Evolutionary conservation across 768 basidiomycete species (phyloP).

Genomic region (Strobilomyces confusus): DNA sequence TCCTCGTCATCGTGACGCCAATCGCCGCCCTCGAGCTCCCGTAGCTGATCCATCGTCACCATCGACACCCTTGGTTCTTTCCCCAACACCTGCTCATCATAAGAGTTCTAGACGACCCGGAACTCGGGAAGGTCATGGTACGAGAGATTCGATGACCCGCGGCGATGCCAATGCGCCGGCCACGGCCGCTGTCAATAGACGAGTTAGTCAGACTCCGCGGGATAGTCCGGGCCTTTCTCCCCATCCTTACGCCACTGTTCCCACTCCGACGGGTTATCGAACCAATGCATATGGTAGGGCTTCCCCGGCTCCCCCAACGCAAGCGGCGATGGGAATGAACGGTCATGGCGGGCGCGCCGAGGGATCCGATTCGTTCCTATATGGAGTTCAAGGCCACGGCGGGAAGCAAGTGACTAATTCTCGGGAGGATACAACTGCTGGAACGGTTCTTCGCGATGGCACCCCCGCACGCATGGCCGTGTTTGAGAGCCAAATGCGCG

Average conservation of each 20-base stretch:
- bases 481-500: conserved; percentile 65
- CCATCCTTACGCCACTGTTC: conserved; percentile 72
- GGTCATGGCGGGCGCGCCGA: conserved; percentile 46
- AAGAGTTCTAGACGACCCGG: conserved; percentile 51
- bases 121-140: conserved; percentile 43
- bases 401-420: conserved; percentile 50
- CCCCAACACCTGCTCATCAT: conserved; percentile 63
- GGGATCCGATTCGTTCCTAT: conserved; percentile 66
- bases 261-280: conserved; percentile 55
- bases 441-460: conserved; percentile 33
- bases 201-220: conserved; percentile 62
- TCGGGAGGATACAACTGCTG: conserved; percentile 49
- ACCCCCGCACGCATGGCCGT: conserved; percentile 51
- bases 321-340: conserved; percentile 36
- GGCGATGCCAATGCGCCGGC: conserved; percentile 59
- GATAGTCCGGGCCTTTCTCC: conserved; percentile 46
- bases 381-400: conserved; percentile 45
- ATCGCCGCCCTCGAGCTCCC: conserved; percentile 46
- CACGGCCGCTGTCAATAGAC: conserved; percentile 60
- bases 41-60: conserved; percentile 53
- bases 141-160: conserved; percentile 45
- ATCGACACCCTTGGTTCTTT: conserved; percentile 56
- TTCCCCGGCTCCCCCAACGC: conserved; percentile 41
- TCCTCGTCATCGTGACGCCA: conserved; percentile 51
- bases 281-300: conserved; percentile 51